Conservation (phyloP, 2,329 filamentous ascomycete genomes). For the Trichoderma brevicompactum region DNA sequence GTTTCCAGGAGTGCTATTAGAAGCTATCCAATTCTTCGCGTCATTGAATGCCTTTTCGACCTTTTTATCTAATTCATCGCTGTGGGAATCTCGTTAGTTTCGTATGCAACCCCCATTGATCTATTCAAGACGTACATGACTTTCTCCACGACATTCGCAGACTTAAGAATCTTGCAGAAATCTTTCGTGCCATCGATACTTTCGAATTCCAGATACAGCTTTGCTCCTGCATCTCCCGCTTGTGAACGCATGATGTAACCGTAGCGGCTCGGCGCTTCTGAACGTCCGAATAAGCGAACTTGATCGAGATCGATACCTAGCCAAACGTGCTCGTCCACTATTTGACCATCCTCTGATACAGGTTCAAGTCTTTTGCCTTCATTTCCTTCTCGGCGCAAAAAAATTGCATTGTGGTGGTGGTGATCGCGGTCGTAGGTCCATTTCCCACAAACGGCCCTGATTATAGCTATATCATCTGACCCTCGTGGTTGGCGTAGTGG, state of each 20-base stretch:
- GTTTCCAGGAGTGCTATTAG: background rate
- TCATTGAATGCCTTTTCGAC: constrained; percentile 23
- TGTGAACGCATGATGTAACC: constrained; percentile 35
- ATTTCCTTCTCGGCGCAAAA: constrained; percentile 13
- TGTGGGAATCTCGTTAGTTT: background rate
- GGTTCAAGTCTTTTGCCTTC: constrained; percentile 25
- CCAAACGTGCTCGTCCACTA: constrained; percentile 30
- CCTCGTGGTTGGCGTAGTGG: background rate
- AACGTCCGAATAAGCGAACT: constrained; percentile 31
- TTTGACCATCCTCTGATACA: background rate
- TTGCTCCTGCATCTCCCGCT: background rate
- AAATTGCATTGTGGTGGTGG: background rate
- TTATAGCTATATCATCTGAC: constrained; percentile 28
- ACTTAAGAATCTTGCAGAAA: background rate
- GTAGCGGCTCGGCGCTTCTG: constrained; percentile 30
- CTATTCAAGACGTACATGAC: background rate
- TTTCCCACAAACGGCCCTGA: constrained; percentile 37
- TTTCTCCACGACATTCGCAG: background rate
- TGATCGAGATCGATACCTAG: constrained; percentile 32
- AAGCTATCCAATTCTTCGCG: constrained; percentile 16
- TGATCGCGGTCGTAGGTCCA: constrained; percentile 20
- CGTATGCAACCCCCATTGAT: background rate
- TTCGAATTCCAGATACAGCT: constrained; percentile 35
- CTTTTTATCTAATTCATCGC: constrained; percentile 1
- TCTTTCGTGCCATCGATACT: background rate